Conservation (phyloP, 805 yeast genomes). For the Cyberlindnera suaveolens region DNA sequence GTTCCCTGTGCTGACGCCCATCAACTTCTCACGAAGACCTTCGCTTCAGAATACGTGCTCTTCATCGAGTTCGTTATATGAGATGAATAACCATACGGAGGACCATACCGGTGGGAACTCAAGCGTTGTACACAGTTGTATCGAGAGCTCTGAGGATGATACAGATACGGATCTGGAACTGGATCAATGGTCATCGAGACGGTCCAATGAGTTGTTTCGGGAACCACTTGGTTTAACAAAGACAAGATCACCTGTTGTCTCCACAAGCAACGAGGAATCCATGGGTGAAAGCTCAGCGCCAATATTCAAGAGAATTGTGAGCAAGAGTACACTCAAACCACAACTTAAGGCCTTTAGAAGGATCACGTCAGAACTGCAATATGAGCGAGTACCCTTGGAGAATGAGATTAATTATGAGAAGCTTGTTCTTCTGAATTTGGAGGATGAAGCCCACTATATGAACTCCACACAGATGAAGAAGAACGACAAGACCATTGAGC, state of each 20-base stretch:
- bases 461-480: conserved; percentile 3
- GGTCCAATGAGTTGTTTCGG: conserved; percentile 12
- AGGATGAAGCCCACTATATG: conserved; percentile 16
- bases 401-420: conserved; percentile 24
- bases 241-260: conserved; percentile 6
- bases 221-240: conserved; percentile 6
- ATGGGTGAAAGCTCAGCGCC: conserved; percentile 13
- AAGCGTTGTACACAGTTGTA: conserved; percentile 4
- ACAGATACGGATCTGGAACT: conserved; percentile 10
- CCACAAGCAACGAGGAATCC: conserved; percentile 3
- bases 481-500: conserved; percentile 1
- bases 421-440: conserved; percentile 18
- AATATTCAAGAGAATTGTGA: conserved; percentile 22
- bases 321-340: conserved; percentile 20
- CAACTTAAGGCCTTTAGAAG: conserved; percentile 23
- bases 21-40: conserved; percentile 7
- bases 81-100: conserved; percentile 9
- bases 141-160: conserved; percentile 9
- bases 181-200: conserved; percentile 3
- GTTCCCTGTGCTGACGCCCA: conserved; percentile 2
- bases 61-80: conserved; percentile 13
- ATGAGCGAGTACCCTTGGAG: conserved; percentile 21
- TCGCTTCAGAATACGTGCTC: conserved; percentile 11
- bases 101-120: conserved; percentile 3
- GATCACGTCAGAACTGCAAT: conserved; percentile 19